Conservation (phyloP, 1,284 basidiomycete genomes). For the Marasmius tenuissimus region DNA sequence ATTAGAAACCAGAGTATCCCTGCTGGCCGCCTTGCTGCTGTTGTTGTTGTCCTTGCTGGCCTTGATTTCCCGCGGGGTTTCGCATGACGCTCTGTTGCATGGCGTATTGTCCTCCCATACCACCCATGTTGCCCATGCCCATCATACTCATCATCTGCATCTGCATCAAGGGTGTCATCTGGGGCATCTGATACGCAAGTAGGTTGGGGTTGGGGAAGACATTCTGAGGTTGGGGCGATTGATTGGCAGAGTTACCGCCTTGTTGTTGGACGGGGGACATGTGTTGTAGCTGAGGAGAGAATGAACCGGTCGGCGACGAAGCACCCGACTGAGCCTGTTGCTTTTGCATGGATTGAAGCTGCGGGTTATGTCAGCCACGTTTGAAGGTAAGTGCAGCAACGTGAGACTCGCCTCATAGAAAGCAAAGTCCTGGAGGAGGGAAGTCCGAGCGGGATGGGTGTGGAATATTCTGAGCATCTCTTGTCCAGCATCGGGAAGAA, state of each 20-base stretch:
- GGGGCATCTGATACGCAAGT: slow-evolving; percentile 54
- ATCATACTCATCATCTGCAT: slow-evolving; percentile 63
- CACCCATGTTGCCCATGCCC: slow-evolving; percentile 12
- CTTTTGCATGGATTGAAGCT: slow-evolving; percentile 83
- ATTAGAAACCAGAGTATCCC: slow-evolving; percentile 51
- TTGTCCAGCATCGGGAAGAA: slow-evolving; percentile 90
- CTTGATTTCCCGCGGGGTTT: slow-evolving; percentile 61
- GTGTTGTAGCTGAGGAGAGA: slow-evolving; percentile 40
- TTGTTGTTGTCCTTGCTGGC: slow-evolving; percentile 20
- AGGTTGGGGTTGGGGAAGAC: slow-evolving; percentile 52
- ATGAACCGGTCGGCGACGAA: slow-evolving; percentile 37
- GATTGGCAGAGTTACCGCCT: slow-evolving; percentile 18
- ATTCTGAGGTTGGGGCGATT: slow-evolving; percentile 38
- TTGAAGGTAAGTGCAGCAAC: not conserved
- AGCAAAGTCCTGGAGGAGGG: slow-evolving; percentile 89
- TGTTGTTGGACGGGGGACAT: slow-evolving; percentile 29
- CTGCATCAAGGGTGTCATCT: slow-evolving; percentile 63
- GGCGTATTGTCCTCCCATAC: slow-evolving; percentile 39
- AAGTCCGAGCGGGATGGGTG: slow-evolving; percentile 87
- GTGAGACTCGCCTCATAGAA: slow-evolving; percentile 78
- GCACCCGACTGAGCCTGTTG: slow-evolving; percentile 48
- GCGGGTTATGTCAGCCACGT: slow-evolving; percentile 10
- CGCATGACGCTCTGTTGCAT: slow-evolving; percentile 82
- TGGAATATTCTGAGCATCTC: slow-evolving; percentile 95
- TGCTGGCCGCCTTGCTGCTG: slow-evolving; percentile 34